phyloP scores from a whole-genome alignment of 2,329 filamentous ascomycete species.

The Exophiala sideris region DNA sequence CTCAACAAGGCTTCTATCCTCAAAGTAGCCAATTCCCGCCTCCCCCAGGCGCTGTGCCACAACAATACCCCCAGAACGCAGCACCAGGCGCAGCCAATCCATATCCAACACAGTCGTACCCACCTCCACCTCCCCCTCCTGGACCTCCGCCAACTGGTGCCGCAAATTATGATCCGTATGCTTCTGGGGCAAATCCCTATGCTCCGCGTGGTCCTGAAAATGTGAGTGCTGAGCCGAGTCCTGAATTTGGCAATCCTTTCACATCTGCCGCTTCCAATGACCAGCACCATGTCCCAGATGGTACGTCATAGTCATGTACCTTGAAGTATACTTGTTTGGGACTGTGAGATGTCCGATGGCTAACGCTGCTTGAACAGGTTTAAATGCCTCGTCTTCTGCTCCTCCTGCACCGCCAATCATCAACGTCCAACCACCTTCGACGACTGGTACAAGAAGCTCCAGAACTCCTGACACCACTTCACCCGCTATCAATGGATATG shows the following conservation, averaged over 20 bases:
- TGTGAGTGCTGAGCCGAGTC: slow-evolving; percentile 46
- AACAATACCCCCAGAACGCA: slow-evolving; percentile 20
- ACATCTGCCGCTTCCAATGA: slow-evolving; percentile 33
- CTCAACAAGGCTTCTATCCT: slow-evolving; percentile 39
- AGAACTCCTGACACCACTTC: background rate
- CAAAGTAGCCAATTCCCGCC: slow-evolving; percentile 43
- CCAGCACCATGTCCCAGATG: slow-evolving; percentile 37
- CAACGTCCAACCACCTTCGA: slow-evolving; percentile 20
- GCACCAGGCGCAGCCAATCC: slow-evolving; percentile 19
- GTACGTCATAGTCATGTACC: slow-evolving; percentile 38
- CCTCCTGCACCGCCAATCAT: slow-evolving; percentile 22
- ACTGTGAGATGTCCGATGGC: slow-evolving; percentile 11
- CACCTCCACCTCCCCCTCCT: slow-evolving; percentile 42
- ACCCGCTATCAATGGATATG: slow-evolving; percentile 1
- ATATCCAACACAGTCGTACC: slow-evolving; percentile 30
- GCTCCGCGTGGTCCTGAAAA: slow-evolving; percentile 44
- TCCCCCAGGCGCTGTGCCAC: slow-evolving; percentile 34
- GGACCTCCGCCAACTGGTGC: slow-evolving; percentile 35
- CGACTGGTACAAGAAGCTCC: background rate
- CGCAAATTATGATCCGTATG: slow-evolving; percentile 30
- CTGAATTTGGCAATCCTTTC: slow-evolving; percentile 28
- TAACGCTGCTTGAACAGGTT: slow-evolving; percentile 9
- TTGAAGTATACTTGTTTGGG: background rate
- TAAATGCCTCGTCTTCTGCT: slow-evolving; percentile 12
- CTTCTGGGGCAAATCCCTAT: slow-evolving; percentile 40